Conservation (phyloP, 352 stramenopile genomes). For the Stramenopiles sp. region DNA sequence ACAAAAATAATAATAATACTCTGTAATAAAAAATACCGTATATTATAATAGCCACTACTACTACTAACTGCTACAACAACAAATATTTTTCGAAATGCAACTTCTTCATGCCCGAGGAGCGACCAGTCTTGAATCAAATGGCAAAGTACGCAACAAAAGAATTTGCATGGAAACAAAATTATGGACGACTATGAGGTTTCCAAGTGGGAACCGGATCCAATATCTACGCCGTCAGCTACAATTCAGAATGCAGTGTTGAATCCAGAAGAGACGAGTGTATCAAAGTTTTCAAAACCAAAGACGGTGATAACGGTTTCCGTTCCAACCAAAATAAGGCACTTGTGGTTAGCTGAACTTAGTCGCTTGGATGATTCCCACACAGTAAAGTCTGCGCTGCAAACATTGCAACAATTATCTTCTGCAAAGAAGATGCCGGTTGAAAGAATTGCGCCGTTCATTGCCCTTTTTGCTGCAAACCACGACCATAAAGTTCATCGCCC, state of each 20-base stretch:
- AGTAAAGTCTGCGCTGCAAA: background rate
- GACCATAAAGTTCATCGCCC: background rate
- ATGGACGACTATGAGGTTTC: background rate
- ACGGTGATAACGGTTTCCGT: background rate
- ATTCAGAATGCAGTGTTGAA: background rate
- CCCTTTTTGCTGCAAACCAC: background rate
- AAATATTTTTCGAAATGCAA: too few species aligned
- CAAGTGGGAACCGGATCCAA: background rate
- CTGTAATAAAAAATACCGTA: too few species aligned
- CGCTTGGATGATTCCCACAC: background rate
- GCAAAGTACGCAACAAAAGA: too few species aligned
- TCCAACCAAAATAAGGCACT: background rate
- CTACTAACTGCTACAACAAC: too few species aligned
- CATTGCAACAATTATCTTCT: background rate
- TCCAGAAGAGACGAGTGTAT: background rate
- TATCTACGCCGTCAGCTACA: background rate
- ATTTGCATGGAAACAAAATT: too few species aligned
- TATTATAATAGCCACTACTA: too few species aligned
- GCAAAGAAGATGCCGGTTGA: background rate
- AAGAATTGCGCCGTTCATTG: background rate
- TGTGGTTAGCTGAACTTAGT: background rate
- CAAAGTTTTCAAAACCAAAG: background rate
- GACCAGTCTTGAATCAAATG: too few species aligned
- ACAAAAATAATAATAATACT: too few species aligned
- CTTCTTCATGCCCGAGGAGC: too few species aligned